phyloP scores from a whole-genome alignment of 148 eudicot species.

The Rhododendron simsii region DNA sequence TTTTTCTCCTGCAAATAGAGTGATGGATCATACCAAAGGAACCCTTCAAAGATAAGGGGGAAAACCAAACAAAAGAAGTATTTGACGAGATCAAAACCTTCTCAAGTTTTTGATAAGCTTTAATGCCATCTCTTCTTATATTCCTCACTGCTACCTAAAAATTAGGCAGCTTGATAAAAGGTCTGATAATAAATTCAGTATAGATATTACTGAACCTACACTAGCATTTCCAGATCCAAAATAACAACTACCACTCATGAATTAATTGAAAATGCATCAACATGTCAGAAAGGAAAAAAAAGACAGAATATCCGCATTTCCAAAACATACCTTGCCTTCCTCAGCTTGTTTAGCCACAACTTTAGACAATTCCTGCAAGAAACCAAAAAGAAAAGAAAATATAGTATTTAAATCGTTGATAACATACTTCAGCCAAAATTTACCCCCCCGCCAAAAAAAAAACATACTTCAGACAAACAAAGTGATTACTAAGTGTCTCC shows the following conservation, averaged over 20 bases:
- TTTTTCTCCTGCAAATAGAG: slow-evolving; percentile 69
- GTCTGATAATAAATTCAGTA: not conserved
- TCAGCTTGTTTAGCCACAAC: slow-evolving; percentile 85
- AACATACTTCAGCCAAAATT: not conserved
- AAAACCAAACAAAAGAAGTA: not conserved
- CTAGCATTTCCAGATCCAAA: not conserved
- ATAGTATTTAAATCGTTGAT: not conserved
- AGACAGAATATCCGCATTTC: not conserved
- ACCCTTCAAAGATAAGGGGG: not conserved
- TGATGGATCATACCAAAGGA: slow-evolving; percentile 9
- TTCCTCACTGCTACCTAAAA: slow-evolving; percentile 87
- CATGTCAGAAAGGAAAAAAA: not conserved
- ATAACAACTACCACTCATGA: not conserved
- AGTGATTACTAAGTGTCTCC: not conserved
- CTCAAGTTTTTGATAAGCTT: slow-evolving; percentile 85
- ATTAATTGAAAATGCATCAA: not conserved
- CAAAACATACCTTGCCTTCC: slow-evolving; percentile 75
- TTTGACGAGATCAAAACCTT: slow-evolving; percentile 50
- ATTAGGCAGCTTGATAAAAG: slow-evolving; percentile 1
- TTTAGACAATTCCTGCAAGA: slow-evolving; percentile 74
- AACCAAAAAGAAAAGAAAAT: not conserved
- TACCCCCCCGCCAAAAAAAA: not conserved
- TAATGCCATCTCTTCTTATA: slow-evolving; percentile 91
- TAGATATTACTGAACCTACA: not conserved
- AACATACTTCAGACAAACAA: not conserved